Evolutionary conservation across 768 basidiomycete genomes (phyloP).

Genomic region (Boletus sp.): DNA sequence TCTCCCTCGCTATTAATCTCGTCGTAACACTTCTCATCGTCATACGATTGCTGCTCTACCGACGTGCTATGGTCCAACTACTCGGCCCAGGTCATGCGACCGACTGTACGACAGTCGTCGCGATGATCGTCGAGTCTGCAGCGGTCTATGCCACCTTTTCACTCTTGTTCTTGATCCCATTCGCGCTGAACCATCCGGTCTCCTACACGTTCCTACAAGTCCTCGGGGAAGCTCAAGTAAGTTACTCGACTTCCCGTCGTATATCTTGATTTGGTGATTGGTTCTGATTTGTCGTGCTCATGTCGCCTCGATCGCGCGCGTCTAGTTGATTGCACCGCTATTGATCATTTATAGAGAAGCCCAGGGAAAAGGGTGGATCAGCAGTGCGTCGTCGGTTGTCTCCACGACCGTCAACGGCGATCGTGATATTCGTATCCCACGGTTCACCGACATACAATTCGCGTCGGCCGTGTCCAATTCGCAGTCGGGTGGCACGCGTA

Average conservation of each 20-base stretch:
- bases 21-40: slow-evolving; percentile 25
- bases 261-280: not conserved
- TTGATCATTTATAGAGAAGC: slow-evolving; percentile 41
- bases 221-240: slow-evolving; percentile 35
- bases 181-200: slow-evolving; percentile 16
- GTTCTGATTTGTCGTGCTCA: not conserved
- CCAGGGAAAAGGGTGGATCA: slow-evolving; percentile 37
- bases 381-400: slow-evolving; percentile 6
- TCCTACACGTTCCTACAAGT: slow-evolving; percentile 36
- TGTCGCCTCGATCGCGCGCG: not conserved
- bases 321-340: slow-evolving; percentile 37
- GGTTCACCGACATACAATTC: slow-evolving; percentile 26
- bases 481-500: not conserved
- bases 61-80: slow-evolving; percentile 14
- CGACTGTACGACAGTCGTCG: slow-evolving; percentile 27
- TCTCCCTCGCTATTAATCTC: slow-evolving; percentile 29
- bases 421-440: slow-evolving; percentile 11
- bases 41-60: slow-evolving; percentile 27
- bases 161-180: slow-evolving; percentile 30
- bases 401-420: slow-evolving; percentile 1
- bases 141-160: slow-evolving; percentile 29
- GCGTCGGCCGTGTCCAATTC: slow-evolving; percentile 12
- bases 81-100: slow-evolving; percentile 23
- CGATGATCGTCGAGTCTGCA: slow-evolving; percentile 29
- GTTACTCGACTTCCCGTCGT: not conserved